Evolutionary conservation across 75 land plant species (phyloP).

Genomic region (Gnetum montanum): DNA sequence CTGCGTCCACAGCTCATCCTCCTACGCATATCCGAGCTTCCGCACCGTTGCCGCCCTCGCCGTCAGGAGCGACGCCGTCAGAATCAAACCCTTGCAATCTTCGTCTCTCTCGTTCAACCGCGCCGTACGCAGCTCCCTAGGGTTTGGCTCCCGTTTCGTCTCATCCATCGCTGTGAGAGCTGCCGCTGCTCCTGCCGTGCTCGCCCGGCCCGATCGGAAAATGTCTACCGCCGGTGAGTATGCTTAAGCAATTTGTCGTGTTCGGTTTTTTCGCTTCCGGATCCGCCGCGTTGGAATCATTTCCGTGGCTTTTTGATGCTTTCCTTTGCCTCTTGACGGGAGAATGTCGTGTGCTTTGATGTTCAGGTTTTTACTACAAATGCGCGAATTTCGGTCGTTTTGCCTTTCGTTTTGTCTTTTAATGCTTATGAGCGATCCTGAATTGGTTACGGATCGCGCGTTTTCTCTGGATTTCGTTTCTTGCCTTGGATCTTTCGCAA

Average conservation of each 20-base stretch:
- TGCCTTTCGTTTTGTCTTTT: not conserved
- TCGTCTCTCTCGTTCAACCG: not conserved
- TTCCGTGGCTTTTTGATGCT: not conserved
- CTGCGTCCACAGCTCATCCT: not conserved
- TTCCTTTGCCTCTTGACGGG: not conserved
- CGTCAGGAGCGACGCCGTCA: not conserved
- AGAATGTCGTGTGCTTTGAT: not conserved
- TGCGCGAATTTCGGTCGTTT: not conserved
- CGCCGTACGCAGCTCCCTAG: constrained; percentile 17
- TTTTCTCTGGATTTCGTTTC: no score
- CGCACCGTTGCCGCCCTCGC: not conserved
- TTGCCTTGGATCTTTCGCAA: no score
- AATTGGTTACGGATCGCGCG: no score
- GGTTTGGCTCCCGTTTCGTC: constrained; percentile 15
- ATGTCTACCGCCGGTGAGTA: constrained; percentile 41
- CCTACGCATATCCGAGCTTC: not conserved
- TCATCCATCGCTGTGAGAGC: constrained; percentile 23
- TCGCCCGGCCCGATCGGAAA: constrained; percentile 27
- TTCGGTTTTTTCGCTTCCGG: not conserved
- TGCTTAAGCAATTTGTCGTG: no score
- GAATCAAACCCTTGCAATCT: not conserved
- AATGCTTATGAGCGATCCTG: no score
- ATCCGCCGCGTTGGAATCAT: not conserved
- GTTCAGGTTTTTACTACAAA: not conserved
- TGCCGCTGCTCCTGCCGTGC: constrained; percentile 15